A percentile compares a stretch with the other conserved stretches of the same genome.
phyloP scores from a whole-genome alignment of 192 early-diverging fungal genomes.

The Gonapodya prolifera region DNA sequence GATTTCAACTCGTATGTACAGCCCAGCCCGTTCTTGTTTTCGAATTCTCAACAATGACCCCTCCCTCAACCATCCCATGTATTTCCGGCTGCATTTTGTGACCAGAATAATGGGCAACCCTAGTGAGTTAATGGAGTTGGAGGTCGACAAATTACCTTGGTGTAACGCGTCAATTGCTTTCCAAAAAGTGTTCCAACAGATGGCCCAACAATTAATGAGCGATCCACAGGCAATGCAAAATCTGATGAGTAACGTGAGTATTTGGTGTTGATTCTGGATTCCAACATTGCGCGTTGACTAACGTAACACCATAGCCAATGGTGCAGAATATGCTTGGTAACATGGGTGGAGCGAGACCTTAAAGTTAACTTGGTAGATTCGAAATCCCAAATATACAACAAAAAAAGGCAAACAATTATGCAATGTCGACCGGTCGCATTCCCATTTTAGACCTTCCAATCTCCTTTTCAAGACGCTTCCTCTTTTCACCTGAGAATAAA shows the following conservation, averaged over 20 bases:
- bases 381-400: too few species aligned
- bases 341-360: background rate
- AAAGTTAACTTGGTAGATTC: too few species aligned
- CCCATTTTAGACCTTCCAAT: background rate
- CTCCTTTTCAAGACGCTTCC: background rate
- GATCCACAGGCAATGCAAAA: constrained; percentile 6
- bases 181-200: constrained; percentile 3
- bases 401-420: too few species aligned
- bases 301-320: background rate
- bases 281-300: background rate
- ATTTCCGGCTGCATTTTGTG: background rate
- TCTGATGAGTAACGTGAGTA: constrained; percentile 5
- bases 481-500: too few species aligned
- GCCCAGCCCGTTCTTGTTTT: background rate
- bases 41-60: background rate
- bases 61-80: background rate
- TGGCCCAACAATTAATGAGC: constrained; percentile 11
- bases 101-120: background rate
- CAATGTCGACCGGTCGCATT: background rate
- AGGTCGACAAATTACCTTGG: background rate
- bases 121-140: background rate
- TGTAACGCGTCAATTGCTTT: too few species aligned
- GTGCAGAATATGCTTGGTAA: background rate
- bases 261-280: background rate
- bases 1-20: constrained; percentile 2